phyloP scores from a whole-genome alignment of 148 eudicot genomes.

The Fagopyrum esculentum region DNA sequence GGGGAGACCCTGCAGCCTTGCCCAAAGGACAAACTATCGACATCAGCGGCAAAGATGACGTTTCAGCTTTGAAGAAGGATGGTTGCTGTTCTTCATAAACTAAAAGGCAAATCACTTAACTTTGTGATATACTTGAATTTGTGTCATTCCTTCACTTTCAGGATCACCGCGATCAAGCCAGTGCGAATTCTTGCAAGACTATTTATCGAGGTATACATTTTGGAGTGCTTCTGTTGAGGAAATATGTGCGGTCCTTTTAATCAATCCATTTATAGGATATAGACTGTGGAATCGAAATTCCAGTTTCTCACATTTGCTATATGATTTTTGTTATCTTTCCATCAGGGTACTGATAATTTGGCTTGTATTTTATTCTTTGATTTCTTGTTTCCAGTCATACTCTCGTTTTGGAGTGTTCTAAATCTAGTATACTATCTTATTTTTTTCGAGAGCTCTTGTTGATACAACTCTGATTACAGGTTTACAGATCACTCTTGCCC shows the following conservation, averaged over 20 bases:
- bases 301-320: neutral
- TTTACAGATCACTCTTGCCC: neutral
- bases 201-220: neutral
- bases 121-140: neutral
- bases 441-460: neutral
- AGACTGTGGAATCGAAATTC: neutral
- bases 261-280: neutral
- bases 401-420: slow-evolving; percentile 11
- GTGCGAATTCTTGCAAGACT: neutral
- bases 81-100: slow-evolving; percentile 34
- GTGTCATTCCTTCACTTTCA: neutral
- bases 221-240: neutral
- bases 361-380: slow-evolving; percentile 10
- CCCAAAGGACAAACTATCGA: slow-evolving; percentile 33
- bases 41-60: slow-evolving; percentile 32
- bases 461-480: neutral
- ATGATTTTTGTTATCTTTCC: neutral
- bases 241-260: neutral
- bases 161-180: neutral
- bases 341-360: neutral
- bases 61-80: slow-evolving; percentile 31
- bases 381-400: neutral
- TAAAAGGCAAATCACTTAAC: neutral
- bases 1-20: slow-evolving; percentile 29
- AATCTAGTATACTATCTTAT: slow-evolving; percentile 3